A percentile compares a stretch with the other conserved stretches of the same genome.
Evolutionary conservation across 495 filamentous ascomycete species (phyloP).

Genomic region (Xylaria cubensis): DNA sequence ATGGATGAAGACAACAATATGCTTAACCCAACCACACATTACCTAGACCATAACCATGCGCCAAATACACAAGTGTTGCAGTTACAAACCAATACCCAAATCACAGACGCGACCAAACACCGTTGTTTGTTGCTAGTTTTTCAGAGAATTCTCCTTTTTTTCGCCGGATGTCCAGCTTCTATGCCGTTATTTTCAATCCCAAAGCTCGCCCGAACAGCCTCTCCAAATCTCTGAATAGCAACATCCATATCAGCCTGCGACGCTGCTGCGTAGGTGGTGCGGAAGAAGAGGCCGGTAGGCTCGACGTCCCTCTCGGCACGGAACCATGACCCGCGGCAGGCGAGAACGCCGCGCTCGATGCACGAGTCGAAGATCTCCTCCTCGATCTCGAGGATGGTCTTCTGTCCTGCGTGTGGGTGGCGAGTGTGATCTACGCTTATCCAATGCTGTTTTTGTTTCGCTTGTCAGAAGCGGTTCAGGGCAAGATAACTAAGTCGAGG

Average conservation of each 20-base stretch:
- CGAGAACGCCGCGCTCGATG: constrained; percentile 73
- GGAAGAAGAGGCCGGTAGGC: constrained; percentile 73
- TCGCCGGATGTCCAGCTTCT: no score
- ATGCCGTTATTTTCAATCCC: constrained; percentile 35
- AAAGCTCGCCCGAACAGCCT: constrained; percentile 72
- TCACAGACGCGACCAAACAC: not conserved
- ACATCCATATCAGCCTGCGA: constrained; percentile 75
- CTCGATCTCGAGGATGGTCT: constrained; percentile 73
- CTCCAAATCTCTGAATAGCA: constrained; percentile 78
- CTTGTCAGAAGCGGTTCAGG: not conserved
- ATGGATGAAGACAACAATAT: not conserved
- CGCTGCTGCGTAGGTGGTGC: constrained; percentile 87
- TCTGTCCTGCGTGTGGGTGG: constrained; percentile 69
- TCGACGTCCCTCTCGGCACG: constrained; percentile 60
- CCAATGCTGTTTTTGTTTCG: constrained; percentile 68
- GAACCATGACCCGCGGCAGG: constrained; percentile 91
- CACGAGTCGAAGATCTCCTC: constrained; percentile 80
- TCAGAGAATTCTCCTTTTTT: no score
- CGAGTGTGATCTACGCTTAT: constrained; percentile 75
- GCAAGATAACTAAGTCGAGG: not conserved
- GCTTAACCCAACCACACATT: constrained; percentile 8
- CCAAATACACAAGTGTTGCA: not conserved
- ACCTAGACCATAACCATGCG: not conserved
- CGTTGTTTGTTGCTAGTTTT: not conserved
- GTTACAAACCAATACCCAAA: not conserved